Conservation (phyloP, 2,329 filamentous ascomycete genomes). For the Aspergillus floridensis region DNA sequence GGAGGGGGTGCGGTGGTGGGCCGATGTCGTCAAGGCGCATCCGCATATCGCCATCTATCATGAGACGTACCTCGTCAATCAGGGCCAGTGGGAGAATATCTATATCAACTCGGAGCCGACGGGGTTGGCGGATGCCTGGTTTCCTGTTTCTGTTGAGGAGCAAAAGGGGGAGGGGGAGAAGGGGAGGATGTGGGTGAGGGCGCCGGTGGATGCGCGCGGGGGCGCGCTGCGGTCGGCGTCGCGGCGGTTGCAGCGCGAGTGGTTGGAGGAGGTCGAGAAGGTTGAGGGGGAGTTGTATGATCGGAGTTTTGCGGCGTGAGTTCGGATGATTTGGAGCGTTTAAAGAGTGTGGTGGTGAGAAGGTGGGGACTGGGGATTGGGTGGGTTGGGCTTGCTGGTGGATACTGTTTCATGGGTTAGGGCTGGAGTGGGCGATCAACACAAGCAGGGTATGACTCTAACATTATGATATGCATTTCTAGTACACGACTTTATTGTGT, state of each 20-base stretch:
- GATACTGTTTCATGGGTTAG: no score
- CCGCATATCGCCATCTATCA: slow-evolving; percentile 47
- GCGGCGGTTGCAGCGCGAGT: slow-evolving; percentile 1
- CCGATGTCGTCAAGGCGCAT: slow-evolving; percentile 31
- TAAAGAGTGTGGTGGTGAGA: no score
- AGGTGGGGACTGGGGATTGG: no score
- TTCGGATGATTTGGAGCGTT: no score
- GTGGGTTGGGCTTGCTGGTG: no score
- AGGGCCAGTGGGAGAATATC: slow-evolving; percentile 44
- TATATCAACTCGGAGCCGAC: slow-evolving; percentile 41
- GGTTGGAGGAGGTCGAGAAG: slow-evolving; percentile 4
- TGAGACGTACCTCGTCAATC: slow-evolving; percentile 44
- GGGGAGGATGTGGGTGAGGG: neutral
- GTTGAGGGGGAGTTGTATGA: neutral
- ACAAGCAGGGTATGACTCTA: no score
- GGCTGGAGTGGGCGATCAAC: no score
- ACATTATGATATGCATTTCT: no score
- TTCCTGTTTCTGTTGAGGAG: neutral
- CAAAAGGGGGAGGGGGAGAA: neutral
- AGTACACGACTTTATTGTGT: no score
- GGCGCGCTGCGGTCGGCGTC: slow-evolving; percentile 6
- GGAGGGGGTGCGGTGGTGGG: slow-evolving; percentile 47
- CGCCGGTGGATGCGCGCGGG: slow-evolving; percentile 4
- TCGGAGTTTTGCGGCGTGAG: neutral
- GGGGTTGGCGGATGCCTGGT: slow-evolving; percentile 27